These are phyloP conservation scores for Talaromyces pinophilus DNA, from an alignment of 2,329 filamentous ascomycete species.

Conservation along the genomic window DNA sequence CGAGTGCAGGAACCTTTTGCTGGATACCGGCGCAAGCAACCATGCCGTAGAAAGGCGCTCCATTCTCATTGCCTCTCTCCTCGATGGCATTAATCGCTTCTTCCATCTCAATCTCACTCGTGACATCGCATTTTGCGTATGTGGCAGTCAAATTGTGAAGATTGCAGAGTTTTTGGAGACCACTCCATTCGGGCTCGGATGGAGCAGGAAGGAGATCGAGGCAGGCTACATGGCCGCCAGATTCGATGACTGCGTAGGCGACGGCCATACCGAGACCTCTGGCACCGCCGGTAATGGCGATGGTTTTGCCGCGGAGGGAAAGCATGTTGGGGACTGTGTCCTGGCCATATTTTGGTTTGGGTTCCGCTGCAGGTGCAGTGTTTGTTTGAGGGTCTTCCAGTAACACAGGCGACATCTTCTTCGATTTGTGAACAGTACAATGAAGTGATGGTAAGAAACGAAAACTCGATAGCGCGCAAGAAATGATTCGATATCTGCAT, in stretches of 20 bases:
- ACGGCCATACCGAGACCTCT: conserved; percentile 56
- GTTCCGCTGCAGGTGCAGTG: neutral
- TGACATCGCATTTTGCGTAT: conserved; percentile 52
- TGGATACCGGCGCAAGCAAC: conserved; percentile 72
- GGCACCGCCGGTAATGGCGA: conserved; percentile 53
- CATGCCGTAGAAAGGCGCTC: conserved; percentile 54
- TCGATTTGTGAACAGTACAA: neutral
- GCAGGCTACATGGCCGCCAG: conserved; percentile 53
- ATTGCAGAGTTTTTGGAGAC: conserved; percentile 46
- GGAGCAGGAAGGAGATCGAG: conserved; percentile 47
- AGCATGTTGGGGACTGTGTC: conserved; percentile 41
- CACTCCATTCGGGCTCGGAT: conserved; percentile 44
- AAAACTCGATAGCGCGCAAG: neutral
- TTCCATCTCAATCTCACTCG: conserved; percentile 46
- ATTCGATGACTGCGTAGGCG: conserved; percentile 52
- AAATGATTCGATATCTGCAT: neutral
- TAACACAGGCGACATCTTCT: neutral
- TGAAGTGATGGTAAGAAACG: neutral
- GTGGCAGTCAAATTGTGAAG: conserved; percentile 38
- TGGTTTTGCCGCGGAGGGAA: conserved; percentile 46
- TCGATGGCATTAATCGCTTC: conserved; percentile 42
- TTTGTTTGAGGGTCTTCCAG: neutral
- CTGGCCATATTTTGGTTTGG: neutral
- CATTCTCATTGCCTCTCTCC: conserved; percentile 24
- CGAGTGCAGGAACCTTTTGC: conserved; percentile 78